Evolutionary conservation across 129 eudicot species (phyloP).

Genomic region (Helianthus tuberosus): DNA sequence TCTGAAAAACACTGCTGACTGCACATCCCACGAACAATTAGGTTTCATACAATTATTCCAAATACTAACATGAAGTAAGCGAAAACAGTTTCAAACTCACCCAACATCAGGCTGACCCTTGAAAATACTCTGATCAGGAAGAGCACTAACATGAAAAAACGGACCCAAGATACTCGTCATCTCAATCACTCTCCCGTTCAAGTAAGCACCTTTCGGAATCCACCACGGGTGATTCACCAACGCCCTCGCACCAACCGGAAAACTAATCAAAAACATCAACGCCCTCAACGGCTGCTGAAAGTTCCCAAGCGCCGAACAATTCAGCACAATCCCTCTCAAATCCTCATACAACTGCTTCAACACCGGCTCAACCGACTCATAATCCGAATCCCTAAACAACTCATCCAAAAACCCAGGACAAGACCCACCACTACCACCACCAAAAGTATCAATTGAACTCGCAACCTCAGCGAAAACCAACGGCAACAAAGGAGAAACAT

Average conservation of each 20-base stretch:
- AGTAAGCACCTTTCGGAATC: constrained; percentile 73
- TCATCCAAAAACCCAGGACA: constrained; percentile 90
- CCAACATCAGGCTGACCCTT: constrained; percentile 96
- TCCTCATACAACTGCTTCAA: constrained; percentile 90
- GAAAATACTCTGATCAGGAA: constrained; percentile 81
- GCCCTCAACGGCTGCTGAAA: constrained; percentile 97
- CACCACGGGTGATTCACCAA: constrained; percentile 94
- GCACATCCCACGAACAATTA: constrained; percentile 27
- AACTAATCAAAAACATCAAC: constrained; percentile 62
- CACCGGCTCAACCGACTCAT: constrained; percentile 72
- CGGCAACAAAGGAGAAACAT: constrained; percentile 70
- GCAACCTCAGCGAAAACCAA: constrained; percentile 74
- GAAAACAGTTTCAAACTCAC: constrained; percentile 43
- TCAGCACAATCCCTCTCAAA: constrained; percentile 79
- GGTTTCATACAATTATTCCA: constrained; percentile 12
- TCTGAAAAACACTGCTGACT: constrained; percentile 96
- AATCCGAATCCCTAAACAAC: constrained; percentile 78
- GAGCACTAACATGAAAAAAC: constrained; percentile 93
- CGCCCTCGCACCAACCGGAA: constrained; percentile 74
- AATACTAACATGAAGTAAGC: neutral
- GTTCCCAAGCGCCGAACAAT: constrained; percentile 91
- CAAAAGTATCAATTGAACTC: constrained; percentile 58
- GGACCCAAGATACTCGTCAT: constrained; percentile 97
- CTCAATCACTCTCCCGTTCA: constrained; percentile 88
- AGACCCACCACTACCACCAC: constrained; percentile 52